A percentile compares a stretch with the other conserved stretches of the same genome.
Conservation (phyloP, 2,329 filamentous ascomycete species). For the Fusarium sp. region DNA sequence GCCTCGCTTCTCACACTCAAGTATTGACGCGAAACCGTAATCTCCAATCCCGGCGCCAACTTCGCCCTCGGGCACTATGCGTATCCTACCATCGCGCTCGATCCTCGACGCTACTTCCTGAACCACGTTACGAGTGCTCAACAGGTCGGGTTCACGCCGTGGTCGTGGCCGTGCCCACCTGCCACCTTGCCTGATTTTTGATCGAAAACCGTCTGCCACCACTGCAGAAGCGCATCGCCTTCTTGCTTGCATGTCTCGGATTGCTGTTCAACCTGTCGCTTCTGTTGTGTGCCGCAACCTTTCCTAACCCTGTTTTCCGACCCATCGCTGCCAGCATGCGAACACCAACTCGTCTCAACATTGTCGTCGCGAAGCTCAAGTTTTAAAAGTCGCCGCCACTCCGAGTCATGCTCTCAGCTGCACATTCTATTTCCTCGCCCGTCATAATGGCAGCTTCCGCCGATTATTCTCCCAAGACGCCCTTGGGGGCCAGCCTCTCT, state of each 20-base stretch:
- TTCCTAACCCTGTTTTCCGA: conserved; percentile 28
- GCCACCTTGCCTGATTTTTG: conserved; percentile 11
- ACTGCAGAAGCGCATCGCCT: conserved; percentile 28
- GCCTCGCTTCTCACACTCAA: background rate
- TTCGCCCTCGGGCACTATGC: conserved; percentile 34
- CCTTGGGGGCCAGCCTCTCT: conserved; percentile 43
- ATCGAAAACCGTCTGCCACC: conserved; percentile 17
- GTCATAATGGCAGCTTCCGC: conserved; percentile 49
- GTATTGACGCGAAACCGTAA: conserved; percentile 8
- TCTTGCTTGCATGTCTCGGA: conserved; percentile 41
- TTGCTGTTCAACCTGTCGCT: conserved; percentile 28
- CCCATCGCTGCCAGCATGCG: conserved; percentile 43
- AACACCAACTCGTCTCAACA: conserved; percentile 30
- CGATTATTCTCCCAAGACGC: conserved; percentile 44
- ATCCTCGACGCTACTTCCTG: conserved; percentile 33
- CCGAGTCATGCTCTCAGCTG: conserved; percentile 45
- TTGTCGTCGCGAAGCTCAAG: conserved; percentile 39
- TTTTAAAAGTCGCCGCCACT: conserved; percentile 19
- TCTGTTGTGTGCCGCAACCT: conserved; percentile 35
- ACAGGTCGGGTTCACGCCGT: conserved; percentile 34
- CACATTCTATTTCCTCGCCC: conserved; percentile 44
- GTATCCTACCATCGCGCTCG: conserved; percentile 31
- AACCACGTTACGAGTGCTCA: conserved; percentile 32
- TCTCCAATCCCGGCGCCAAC: conserved; percentile 15
- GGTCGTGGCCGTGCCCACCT: conserved; percentile 16